phyloP scores from a whole-genome alignment of 805 yeast genomes.

The Metschnikowia lunata region DNA sequence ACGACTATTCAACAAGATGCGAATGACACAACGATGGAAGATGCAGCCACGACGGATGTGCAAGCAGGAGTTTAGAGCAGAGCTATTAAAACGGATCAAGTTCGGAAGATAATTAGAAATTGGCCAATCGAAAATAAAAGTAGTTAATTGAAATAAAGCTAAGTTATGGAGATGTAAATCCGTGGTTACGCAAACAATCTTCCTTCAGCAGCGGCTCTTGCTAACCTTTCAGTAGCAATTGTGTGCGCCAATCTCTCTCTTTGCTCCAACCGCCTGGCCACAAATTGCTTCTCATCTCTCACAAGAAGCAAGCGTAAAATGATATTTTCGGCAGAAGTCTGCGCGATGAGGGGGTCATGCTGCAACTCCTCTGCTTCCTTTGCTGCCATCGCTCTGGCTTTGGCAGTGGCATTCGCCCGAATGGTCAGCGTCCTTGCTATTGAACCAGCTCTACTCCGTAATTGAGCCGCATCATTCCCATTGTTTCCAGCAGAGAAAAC shows the following conservation, averaged over 20 bases:
- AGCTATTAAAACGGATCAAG: slow-evolving; percentile 13
- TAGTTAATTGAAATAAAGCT: too few relatives aligned
- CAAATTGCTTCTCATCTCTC: slow-evolving; percentile 57
- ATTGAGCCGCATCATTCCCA: slow-evolving; percentile 11
- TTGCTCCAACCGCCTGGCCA: slow-evolving; percentile 54
- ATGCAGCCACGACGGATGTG: slow-evolving; percentile 23
- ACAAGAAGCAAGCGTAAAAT: slow-evolving; percentile 67
- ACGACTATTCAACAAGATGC: slow-evolving; percentile 46
- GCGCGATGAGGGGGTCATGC: slow-evolving; percentile 36
- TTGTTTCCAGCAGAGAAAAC: slow-evolving; percentile 19
- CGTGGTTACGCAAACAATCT: slow-evolving; percentile 6
- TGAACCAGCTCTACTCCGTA: slow-evolving; percentile 39
- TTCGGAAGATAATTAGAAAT: background rate
- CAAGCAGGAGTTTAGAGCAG: slow-evolving; percentile 1
- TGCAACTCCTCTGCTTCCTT: slow-evolving; percentile 19
- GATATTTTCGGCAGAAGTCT: slow-evolving; percentile 55
- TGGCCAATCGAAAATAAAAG: background rate
- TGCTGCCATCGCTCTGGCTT: slow-evolving; percentile 41
- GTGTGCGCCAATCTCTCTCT: slow-evolving; percentile 56
- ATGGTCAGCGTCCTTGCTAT: slow-evolving; percentile 64
- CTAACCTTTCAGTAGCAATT: slow-evolving; percentile 49
- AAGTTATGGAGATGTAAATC: too few relatives aligned
- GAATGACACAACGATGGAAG: slow-evolving; percentile 46
- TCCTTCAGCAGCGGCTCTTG: slow-evolving; percentile 45
- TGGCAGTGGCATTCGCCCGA: slow-evolving; percentile 65